Conservation (phyloP, 108 stramenopile species). For the Cyclotella baltica region DNA sequence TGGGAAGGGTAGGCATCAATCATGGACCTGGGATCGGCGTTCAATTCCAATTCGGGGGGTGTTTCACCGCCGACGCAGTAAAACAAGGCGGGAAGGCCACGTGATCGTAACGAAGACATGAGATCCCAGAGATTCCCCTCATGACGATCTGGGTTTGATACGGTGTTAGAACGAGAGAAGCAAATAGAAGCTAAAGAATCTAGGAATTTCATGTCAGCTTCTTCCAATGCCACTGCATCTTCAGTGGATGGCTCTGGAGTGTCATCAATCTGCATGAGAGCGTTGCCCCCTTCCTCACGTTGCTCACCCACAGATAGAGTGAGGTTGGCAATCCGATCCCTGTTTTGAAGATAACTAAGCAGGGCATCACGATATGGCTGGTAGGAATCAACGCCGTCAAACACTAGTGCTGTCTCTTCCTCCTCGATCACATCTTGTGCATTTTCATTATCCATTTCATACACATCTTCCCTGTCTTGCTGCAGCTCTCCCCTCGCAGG, state of each 20-base stretch:
- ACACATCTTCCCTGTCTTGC: neutral
- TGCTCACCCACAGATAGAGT: constrained; percentile 31
- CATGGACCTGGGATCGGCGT: constrained; percentile 48
- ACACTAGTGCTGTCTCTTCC: neutral
- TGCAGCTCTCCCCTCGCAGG: neutral
- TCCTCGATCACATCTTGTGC: neutral
- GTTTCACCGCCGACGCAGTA: constrained; percentile 48
- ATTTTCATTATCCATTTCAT: neutral
- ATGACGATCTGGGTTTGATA: constrained; percentile 15
- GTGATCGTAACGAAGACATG: constrained; percentile 52
- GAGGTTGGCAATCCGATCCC: constrained; percentile 41
- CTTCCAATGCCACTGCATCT: constrained; percentile 32
- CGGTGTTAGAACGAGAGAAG: neutral
- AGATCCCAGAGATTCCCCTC: constrained; percentile 80
- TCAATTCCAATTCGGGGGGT: constrained; percentile 37
- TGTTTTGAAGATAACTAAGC: constrained; percentile 50
- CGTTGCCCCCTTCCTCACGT: constrained; percentile 14
- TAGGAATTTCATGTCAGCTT: constrained; percentile 64
- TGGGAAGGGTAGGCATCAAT: constrained; percentile 52
- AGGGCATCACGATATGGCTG: constrained; percentile 71
- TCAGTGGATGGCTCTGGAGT: constrained; percentile 1
- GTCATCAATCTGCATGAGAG: constrained; percentile 22
- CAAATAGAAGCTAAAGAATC: constrained; percentile 21
- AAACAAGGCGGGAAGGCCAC: constrained; percentile 59
- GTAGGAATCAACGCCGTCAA: constrained; percentile 45